Conservation (phyloP, 2,329 filamentous ascomycete genomes). For the Alternaria atra region DNA sequence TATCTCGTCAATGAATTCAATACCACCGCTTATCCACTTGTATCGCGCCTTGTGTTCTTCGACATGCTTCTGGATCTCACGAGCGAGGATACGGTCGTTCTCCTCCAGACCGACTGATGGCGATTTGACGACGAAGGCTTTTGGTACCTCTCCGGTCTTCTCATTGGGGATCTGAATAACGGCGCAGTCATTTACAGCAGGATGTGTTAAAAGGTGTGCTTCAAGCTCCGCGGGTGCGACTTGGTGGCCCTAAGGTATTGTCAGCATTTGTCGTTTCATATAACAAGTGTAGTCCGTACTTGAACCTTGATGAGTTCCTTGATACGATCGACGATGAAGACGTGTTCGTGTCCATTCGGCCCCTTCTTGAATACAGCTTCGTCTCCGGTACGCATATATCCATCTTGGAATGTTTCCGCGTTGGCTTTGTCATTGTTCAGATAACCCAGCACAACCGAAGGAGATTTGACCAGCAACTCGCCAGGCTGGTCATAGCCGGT, state of each 20-base stretch:
- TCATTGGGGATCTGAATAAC: conserved; percentile 78
- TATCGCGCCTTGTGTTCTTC: conserved; percentile 68
- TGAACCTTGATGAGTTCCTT: conserved; percentile 83
- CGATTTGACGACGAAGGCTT: conserved; percentile 70
- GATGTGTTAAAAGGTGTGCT: conserved; percentile 78
- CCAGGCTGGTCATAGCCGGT: conserved; percentile 68
- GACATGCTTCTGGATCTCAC: conserved; percentile 66
- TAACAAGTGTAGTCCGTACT: conserved; percentile 53
- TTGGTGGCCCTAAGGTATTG: conserved; percentile 70
- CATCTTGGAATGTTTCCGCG: conserved; percentile 78
- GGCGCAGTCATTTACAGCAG: conserved; percentile 77
- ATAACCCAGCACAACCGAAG: conserved; percentile 75
- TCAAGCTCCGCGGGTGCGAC: conserved; percentile 86
- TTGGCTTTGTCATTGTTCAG: conserved; percentile 86
- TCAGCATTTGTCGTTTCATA: neutral
- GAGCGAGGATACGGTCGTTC: conserved; percentile 57
- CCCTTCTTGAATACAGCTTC: conserved; percentile 69
- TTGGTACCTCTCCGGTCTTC: conserved; percentile 68
- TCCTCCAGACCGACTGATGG: conserved; percentile 62
- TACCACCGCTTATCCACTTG: conserved; percentile 69
- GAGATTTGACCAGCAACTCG: conserved; percentile 81
- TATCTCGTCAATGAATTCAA: conserved; percentile 60
- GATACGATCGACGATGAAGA: conserved; percentile 85
- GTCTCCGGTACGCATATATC: conserved; percentile 86
- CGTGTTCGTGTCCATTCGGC: conserved; percentile 74